These are phyloP conservation scores for Entonaema liquescens DNA, from an alignment of 495 filamentous ascomycete genomes.

Conservation along the genomic window DNA sequence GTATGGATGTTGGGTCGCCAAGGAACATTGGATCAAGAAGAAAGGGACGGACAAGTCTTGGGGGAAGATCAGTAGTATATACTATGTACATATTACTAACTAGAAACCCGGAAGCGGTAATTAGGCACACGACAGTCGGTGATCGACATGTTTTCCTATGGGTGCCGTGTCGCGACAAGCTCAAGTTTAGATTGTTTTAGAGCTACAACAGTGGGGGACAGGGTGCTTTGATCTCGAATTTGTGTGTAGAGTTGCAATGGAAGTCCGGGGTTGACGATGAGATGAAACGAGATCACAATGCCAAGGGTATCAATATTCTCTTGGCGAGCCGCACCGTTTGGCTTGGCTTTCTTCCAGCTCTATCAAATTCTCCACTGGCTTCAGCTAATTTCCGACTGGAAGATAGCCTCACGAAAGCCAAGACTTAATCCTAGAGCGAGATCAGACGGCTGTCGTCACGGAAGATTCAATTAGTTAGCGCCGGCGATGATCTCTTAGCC, in stretches of 20 bases:
- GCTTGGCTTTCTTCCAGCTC: slow-evolving; percentile 12
- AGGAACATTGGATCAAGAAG: slow-evolving; percentile 28
- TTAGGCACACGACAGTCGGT: slow-evolving; percentile 17
- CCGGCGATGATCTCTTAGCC: slow-evolving; percentile 17
- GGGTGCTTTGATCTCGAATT: slow-evolving; percentile 30
- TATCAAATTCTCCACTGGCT: slow-evolving; percentile 11
- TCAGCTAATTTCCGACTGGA: slow-evolving; percentile 9
- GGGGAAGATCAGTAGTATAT: slow-evolving; percentile 26
- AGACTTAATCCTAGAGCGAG: slow-evolving; percentile 7
- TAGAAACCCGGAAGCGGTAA: slow-evolving; percentile 15
- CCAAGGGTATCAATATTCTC: slow-evolving; percentile 36
- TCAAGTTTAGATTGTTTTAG: slow-evolving; percentile 19
- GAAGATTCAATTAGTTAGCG: slow-evolving; percentile 6
- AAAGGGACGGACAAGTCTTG: slow-evolving; percentile 7
- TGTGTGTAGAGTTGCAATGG: background rate
- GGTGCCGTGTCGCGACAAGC: slow-evolving; percentile 14
- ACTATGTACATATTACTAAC: background rate
- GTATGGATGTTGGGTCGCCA: slow-evolving; percentile 35
- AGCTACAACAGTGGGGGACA: background rate
- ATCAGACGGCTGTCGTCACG: slow-evolving; percentile 28
- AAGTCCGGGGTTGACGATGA: slow-evolving; percentile 25
- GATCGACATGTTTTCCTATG: slow-evolving; percentile 30
- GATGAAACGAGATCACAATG: slow-evolving; percentile 40
- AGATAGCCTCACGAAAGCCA: slow-evolving; percentile 22
- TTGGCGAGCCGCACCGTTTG: slow-evolving; percentile 34